A percentile compares a stretch with the other conserved stretches of the same genome.
Evolutionary conservation across 331 rosid genomes (phyloP).

Genomic region (Phaseolus coccineus): DNA sequence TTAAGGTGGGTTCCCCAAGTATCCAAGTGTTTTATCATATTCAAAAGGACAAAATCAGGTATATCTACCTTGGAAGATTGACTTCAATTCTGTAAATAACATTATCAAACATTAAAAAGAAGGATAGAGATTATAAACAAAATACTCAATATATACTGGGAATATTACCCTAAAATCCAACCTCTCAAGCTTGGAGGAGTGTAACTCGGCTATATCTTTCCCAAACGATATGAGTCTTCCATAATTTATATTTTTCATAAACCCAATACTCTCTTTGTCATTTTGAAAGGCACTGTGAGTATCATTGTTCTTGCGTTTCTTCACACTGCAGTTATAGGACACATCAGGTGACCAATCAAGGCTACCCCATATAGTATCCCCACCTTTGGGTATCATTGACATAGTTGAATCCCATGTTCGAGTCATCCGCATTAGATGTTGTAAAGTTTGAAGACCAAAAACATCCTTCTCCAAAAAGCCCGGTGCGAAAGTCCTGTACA

Average conservation of each 20-base stretch:
- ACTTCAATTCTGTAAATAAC: conserved; percentile 1
- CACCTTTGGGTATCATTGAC: conserved; percentile 99
- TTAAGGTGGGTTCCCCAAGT: neutral
- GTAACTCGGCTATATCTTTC: conserved; percentile 69
- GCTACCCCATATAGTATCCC: conserved; percentile 92
- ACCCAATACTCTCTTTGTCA: conserved; percentile 35
- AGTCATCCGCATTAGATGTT: conserved; percentile 53
- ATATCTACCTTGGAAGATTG: neutral
- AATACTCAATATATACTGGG: conserved; percentile 35
- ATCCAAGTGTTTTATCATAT: neutral
- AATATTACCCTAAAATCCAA: conserved; percentile 78
- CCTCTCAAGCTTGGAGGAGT: conserved; percentile 75
- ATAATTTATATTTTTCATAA: conserved; percentile 41
- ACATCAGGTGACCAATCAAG: conserved; percentile 95
- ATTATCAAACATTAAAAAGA: conserved; percentile 11
- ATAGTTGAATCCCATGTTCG: conserved; percentile 77
- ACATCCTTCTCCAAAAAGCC: conserved; percentile 61
- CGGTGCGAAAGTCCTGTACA: conserved; percentile 87
- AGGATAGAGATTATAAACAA: conserved; percentile 4
- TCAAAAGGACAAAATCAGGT: conserved; percentile 34
- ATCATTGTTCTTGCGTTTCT: conserved; percentile 62
- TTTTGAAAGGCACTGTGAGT: conserved; percentile 44
- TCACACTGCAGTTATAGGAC: conserved; percentile 51
- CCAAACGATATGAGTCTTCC: conserved; percentile 77
- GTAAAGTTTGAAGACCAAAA: conserved; percentile 47